Conservation (phyloP, 495 filamentous ascomycete genomes). For the Lichina pygmaea region DNA sequence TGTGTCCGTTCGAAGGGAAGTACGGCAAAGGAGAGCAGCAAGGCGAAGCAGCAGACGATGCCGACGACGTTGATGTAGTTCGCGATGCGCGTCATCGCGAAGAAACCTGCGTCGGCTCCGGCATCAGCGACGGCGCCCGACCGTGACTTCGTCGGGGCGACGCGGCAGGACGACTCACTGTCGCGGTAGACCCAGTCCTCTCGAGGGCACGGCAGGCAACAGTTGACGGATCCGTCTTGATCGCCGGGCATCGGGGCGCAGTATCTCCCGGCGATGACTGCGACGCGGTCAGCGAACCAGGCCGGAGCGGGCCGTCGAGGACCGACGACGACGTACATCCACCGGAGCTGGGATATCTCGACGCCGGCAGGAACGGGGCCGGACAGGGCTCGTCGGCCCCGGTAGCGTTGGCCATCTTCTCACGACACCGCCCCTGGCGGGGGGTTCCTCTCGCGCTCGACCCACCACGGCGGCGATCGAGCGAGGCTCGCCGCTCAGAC, state of each 20-base stretch:
- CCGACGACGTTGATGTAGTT: slow-evolving; percentile 60
- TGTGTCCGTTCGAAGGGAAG: slow-evolving; percentile 76
- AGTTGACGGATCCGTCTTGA: slow-evolving; percentile 19
- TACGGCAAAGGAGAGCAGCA: slow-evolving; percentile 57
- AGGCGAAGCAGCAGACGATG: slow-evolving; percentile 41
- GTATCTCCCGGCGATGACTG: slow-evolving; percentile 42
- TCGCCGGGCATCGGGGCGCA: slow-evolving; percentile 23
- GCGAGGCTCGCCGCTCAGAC: no score
- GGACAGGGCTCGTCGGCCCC: slow-evolving; percentile 24
- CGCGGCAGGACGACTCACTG: slow-evolving; percentile 17
- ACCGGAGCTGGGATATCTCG: slow-evolving; percentile 25
- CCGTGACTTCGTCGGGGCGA: background rate
- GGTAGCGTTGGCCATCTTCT: slow-evolving; percentile 2
- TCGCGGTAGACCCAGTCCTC: slow-evolving; percentile 66
- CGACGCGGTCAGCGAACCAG: slow-evolving; percentile 4
- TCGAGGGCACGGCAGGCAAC: slow-evolving; percentile 78
- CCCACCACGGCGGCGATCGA: no score
- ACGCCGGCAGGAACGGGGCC: slow-evolving; percentile 32
- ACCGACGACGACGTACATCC: slow-evolving; percentile 30
- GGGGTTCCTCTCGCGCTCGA: no score
- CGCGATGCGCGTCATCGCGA: slow-evolving; percentile 30
- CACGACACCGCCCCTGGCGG: background rate
- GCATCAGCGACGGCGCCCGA: slow-evolving; percentile 4
- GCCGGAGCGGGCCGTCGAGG: slow-evolving; percentile 1
- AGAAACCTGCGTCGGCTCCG: slow-evolving; percentile 22